Percentiles rank a stretch among this genome's conserved stretches.
These are phyloP conservation scores for Saccharomycopsis amapae DNA, from an alignment of 805 yeast species.

Conservation along the genomic window DNA sequence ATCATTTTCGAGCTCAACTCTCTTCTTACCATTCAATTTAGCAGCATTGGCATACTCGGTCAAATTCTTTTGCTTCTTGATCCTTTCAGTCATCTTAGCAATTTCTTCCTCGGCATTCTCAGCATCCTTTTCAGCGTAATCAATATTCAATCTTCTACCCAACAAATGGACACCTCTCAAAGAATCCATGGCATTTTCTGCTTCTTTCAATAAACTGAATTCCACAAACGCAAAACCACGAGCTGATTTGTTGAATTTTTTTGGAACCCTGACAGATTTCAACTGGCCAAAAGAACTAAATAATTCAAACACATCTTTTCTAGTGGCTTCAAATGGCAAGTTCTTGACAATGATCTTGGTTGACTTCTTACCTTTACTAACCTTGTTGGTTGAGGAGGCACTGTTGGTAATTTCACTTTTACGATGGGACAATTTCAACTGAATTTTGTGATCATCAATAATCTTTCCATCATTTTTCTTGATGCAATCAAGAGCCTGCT, in stretches of 20 bases:
- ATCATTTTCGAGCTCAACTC: conserved; percentile 52
- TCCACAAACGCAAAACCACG: conserved; percentile 98
- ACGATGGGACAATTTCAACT: conserved; percentile 83
- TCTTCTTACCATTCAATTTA: conserved; percentile 66
- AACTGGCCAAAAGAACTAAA: conserved; percentile 93
- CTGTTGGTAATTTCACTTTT: conserved; percentile 36
- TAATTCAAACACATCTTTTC: conserved; percentile 86
- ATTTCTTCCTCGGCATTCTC: conserved; percentile 86
- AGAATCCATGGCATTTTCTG: conserved; percentile 89
- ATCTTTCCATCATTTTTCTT: conserved; percentile 64
- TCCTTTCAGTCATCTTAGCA: conserved; percentile 82
- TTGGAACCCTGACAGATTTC: conserved; percentile 91
- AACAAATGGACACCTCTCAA: conserved; percentile 92
- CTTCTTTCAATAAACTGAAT: conserved; percentile 78
- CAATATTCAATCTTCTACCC: conserved; percentile 91
- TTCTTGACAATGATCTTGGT: conserved; percentile 90
- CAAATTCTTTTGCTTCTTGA: conserved; percentile 70
- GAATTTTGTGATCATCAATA: conserved; percentile 84
- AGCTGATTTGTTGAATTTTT: conserved; percentile 89
- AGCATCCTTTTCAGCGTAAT: conserved; percentile 79
- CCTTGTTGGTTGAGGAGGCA: conserved; percentile 25
- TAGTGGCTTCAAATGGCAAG: conserved; percentile 91
- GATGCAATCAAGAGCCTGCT: conserved; percentile 73
- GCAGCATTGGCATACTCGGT: conserved; percentile 60
- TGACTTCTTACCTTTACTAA: conserved; percentile 33